Evolutionary conservation across 2,329 filamentous ascomycete genomes (phyloP).

Genomic region (Trichoderma gracile): DNA sequence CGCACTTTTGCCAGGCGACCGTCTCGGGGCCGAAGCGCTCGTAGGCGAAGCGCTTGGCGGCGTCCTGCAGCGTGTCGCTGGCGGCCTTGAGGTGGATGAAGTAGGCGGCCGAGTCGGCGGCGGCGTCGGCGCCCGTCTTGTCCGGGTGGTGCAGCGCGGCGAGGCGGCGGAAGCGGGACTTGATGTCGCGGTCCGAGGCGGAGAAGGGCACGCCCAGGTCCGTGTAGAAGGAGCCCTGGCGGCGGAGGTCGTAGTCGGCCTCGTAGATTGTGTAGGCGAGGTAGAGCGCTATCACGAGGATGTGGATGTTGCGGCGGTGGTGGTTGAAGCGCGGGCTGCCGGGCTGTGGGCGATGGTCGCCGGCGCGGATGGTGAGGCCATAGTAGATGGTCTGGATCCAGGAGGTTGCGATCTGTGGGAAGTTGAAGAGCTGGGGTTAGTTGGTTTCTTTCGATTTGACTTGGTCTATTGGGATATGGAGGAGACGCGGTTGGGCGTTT

Average conservation of each 20-base stretch:
- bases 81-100: slow-evolving; percentile 85
- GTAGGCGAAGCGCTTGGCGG: slow-evolving; percentile 79
- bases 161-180: slow-evolving; percentile 80
- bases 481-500: not conserved
- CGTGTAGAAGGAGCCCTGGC: slow-evolving; percentile 74
- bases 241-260: slow-evolving; percentile 76
- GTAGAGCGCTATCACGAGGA: slow-evolving; percentile 79
- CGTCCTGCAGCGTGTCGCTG: slow-evolving; percentile 77
- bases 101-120: slow-evolving; percentile 43
- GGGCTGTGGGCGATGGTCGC: slow-evolving; percentile 71
- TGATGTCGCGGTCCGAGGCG: slow-evolving; percentile 74
- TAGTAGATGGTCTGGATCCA: slow-evolving; percentile 84
- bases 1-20: slow-evolving; percentile 63
- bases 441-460: not conserved
- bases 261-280: slow-evolving; percentile 92
- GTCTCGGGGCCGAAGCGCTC: slow-evolving; percentile 81
- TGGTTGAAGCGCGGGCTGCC: slow-evolving; percentile 67
- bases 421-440: slow-evolving; percentile 27
- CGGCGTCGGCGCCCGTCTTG: slow-evolving; percentile 57
- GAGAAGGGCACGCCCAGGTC: slow-evolving; percentile 69
- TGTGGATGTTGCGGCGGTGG: slow-evolving; percentile 81
- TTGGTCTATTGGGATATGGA: not conserved
- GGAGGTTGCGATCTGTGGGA: slow-evolving; percentile 68
- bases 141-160: slow-evolving; percentile 77
- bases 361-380: slow-evolving; percentile 82